phyloP scores from a whole-genome alignment of 495 filamentous ascomycete genomes.

The Xylaria sp. region DNA sequence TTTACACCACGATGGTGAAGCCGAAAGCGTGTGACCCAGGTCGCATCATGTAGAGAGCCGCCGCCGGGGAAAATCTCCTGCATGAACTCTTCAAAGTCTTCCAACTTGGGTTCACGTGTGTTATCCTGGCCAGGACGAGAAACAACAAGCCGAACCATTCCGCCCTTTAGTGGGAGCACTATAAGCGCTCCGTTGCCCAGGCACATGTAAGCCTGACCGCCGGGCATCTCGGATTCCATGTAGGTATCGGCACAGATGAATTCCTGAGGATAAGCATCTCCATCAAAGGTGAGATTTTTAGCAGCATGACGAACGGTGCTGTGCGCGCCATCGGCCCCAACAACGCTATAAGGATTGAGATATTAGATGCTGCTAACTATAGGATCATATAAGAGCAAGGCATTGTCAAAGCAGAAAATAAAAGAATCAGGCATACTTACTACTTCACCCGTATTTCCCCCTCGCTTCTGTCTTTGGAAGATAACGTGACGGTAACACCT shows the following conservation, averaged over 20 bases:
- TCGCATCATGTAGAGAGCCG: conserved; percentile 38
- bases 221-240: conserved; percentile 38
- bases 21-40: conserved; percentile 47
- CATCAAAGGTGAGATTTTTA: conserved; percentile 44
- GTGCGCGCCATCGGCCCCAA: conserved; percentile 54
- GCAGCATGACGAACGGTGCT: conserved; percentile 46
- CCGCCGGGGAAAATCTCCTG: conserved; percentile 36
- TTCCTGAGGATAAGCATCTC: conserved; percentile 47
- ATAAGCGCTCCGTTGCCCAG: conserved; percentile 38
- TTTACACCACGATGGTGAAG: conserved; percentile 45
- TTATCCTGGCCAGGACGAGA: conserved; percentile 21
- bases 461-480: conserved; percentile 10
- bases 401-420: not conserved
- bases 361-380: not conserved
- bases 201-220: conserved; percentile 30
- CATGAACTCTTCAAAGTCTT: conserved; percentile 37
- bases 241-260: conserved; percentile 51
- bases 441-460: conserved; percentile 33
- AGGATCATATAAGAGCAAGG: not conserved
- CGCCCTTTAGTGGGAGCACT: conserved; percentile 41
- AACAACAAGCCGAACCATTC: conserved; percentile 43
- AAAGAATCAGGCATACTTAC: not conserved
- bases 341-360: conserved; percentile 17
- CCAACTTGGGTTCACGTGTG: conserved; percentile 35
- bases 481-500: conserved; percentile 19